Evolutionary conservation across 2,329 filamentous ascomycete species (phyloP).

Genomic region (Colletotrichum musicola): DNA sequence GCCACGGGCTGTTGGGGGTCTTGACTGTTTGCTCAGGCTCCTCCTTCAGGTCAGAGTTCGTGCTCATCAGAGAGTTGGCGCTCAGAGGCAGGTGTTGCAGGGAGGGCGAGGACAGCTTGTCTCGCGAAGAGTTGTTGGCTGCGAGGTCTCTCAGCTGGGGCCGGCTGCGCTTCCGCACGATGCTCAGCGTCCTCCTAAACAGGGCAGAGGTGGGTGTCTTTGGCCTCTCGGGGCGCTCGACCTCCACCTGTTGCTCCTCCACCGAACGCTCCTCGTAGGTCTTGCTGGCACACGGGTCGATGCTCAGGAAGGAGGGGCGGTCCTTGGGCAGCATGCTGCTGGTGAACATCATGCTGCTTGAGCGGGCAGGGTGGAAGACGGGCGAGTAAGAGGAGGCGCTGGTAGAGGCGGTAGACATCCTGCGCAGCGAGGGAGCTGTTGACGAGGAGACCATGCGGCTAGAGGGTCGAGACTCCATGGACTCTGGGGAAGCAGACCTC

Average conservation of each 20-base stretch:
- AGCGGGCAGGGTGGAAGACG: constrained; percentile 54
- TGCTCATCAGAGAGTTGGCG: constrained; percentile 47
- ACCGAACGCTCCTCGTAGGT: constrained; percentile 46
- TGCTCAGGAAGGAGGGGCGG: constrained; percentile 63
- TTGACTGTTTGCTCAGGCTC: constrained; percentile 42
- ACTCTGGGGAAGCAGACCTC: constrained; percentile 59
- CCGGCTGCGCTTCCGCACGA: constrained; percentile 68
- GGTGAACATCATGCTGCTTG: constrained; percentile 55
- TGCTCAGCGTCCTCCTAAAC: constrained; percentile 66
- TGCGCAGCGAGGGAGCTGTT: constrained; percentile 49
- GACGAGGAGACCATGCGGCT: constrained; percentile 39
- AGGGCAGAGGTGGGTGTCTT: constrained; percentile 59
- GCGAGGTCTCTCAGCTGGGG: constrained; percentile 55
- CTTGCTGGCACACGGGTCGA: constrained; percentile 65
- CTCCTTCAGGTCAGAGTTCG: constrained; percentile 50
- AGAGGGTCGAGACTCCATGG: constrained; percentile 47
- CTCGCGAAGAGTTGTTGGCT: constrained; percentile 51
- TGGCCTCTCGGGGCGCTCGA: constrained; percentile 52
- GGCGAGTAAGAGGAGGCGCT: constrained; percentile 49
- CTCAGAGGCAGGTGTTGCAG: constrained; percentile 46
- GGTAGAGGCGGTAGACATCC: constrained; percentile 49
- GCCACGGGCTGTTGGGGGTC: constrained; percentile 43
- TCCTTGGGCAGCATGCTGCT: constrained; percentile 50
- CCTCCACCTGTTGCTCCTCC: constrained; percentile 45
- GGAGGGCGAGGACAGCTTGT: constrained; percentile 46